A percentile compares a stretch with the other conserved stretches of the same genome.
phyloP scores from a whole-genome alignment of 75 land plant species.

The Picea sitchensis region DNA sequence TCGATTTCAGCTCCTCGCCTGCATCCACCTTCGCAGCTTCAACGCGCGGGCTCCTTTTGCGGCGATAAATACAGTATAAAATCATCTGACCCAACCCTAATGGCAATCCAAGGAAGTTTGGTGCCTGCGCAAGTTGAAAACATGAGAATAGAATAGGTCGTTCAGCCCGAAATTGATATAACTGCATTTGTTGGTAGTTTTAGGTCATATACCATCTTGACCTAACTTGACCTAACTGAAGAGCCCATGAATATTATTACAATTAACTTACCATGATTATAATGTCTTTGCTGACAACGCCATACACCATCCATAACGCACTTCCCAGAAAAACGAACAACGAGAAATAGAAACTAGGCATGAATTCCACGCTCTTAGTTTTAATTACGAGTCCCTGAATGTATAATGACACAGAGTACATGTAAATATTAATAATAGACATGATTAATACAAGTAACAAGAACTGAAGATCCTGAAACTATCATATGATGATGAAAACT shows the following conservation, averaged over 20 bases:
- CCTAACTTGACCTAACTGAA: no score
- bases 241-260: no score
- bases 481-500: no score
- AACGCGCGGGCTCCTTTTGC: neutral
- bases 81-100: neutral
- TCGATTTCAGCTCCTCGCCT: conserved; percentile 70
- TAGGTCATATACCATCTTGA: no score
- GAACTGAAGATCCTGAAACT: no score
- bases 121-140: neutral
- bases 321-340: neutral
- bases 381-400: neutral
- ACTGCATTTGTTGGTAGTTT: no score
- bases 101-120: neutral
- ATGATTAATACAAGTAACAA: no score
- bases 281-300: neutral
- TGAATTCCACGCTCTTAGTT: neutral
- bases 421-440: no score
- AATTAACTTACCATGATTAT: neutral
- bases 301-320: neutral
- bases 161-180: no score
- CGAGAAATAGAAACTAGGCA: neutral
- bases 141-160: no score
- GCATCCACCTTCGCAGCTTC: neutral
- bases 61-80: neutral
- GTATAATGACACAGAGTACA: neutral